Percentiles rank a stretch among this genome's conserved stretches.
phyloP scores from a whole-genome alignment of 352 stramenopile genomes.

The Phytophthora fragariae region DNA sequence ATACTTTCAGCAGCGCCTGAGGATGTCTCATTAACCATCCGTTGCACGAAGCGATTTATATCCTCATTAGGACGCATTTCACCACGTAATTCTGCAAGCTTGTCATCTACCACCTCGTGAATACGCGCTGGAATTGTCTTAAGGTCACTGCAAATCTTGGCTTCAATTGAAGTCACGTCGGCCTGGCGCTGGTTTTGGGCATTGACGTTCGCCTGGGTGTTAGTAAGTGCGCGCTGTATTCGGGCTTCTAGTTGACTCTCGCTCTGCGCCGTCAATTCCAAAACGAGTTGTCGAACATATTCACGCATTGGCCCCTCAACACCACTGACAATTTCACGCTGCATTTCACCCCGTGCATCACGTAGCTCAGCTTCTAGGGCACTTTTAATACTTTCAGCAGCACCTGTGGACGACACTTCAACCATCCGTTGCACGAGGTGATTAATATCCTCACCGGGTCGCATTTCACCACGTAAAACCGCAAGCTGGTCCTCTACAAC shows the following conservation, averaged over 20 bases:
- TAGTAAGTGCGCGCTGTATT: constrained; percentile 5
- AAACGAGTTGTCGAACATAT: constrained; percentile 9
- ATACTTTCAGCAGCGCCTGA: constrained; percentile 4
- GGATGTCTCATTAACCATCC: not conserved
- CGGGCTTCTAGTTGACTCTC: constrained; percentile 13
- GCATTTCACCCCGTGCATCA: constrained; percentile 8
- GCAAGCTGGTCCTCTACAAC: not conserved
- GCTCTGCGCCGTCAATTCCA: constrained; percentile 7
- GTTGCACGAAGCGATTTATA: too few relatives aligned
- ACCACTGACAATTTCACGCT: constrained; percentile 9
- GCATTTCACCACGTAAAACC: constrained; percentile 6
- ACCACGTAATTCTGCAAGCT: not conserved
- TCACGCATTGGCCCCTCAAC: not conserved
- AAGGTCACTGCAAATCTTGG: too few relatives aligned
- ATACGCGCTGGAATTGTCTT: too few relatives aligned
- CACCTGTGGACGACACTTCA: not conserved
- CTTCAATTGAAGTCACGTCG: too few relatives aligned
- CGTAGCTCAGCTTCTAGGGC: not conserved
- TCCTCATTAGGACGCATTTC: constrained; percentile 3
- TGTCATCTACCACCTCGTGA: too few relatives aligned
- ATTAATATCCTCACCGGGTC: constrained; percentile 9
- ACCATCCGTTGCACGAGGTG: constrained; percentile 2
- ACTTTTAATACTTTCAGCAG: not conserved
- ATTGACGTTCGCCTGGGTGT: not conserved
- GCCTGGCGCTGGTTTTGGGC: too few relatives aligned